These are phyloP conservation scores for Coprinellus micaceus DNA, from an alignment of 768 basidiomycete species.

Conservation along the genomic window DNA sequence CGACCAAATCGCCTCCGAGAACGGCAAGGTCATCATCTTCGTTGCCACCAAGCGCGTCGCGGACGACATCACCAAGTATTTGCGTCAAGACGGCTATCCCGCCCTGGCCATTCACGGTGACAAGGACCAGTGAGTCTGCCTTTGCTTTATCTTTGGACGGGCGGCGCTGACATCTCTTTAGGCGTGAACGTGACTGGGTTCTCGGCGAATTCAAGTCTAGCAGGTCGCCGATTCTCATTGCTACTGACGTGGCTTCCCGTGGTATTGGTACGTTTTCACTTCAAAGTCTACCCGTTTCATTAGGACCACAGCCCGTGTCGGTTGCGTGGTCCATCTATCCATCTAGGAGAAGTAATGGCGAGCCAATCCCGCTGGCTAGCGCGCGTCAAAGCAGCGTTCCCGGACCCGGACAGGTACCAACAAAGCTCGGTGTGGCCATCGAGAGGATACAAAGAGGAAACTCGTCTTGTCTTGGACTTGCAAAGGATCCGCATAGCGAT, in stretches of 20 bases:
- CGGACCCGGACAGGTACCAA: constrained; percentile 38
- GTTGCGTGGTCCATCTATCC: constrained; percentile 11
- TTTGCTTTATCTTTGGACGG: background rate
- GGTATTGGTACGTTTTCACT: constrained; percentile 88
- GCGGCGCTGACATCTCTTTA: constrained; percentile 24
- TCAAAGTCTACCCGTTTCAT: background rate
- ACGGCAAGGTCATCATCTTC: constrained; percentile 98
- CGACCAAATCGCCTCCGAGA: constrained; percentile 92
- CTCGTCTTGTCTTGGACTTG: constrained; percentile 9
- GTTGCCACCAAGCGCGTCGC: constrained; percentile 97
- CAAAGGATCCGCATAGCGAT: constrained; percentile 3
- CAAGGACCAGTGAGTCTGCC: constrained; percentile 83
- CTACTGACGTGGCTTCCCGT: constrained; percentile 99
- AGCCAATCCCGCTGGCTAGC: constrained; percentile 2
- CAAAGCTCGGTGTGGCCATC: constrained; percentile 30
- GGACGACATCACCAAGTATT: constrained; percentile 98
- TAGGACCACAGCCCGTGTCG: background rate
- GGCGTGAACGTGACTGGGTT: constrained; percentile 99
- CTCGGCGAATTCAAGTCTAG: constrained; percentile 97
- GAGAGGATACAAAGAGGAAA: constrained; percentile 39
- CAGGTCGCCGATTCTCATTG: constrained; percentile 94
- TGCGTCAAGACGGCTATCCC: constrained; percentile 99
- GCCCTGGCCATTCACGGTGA: constrained; percentile 98
- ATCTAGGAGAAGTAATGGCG: constrained; percentile 17
- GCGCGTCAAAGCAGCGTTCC: constrained; percentile 31